Percentiles rank a stretch among this genome's conserved stretches.
Evolutionary conservation across 805 yeast genomes (phyloP).

Genomic region (Hanseniaspora thailandica): DNA sequence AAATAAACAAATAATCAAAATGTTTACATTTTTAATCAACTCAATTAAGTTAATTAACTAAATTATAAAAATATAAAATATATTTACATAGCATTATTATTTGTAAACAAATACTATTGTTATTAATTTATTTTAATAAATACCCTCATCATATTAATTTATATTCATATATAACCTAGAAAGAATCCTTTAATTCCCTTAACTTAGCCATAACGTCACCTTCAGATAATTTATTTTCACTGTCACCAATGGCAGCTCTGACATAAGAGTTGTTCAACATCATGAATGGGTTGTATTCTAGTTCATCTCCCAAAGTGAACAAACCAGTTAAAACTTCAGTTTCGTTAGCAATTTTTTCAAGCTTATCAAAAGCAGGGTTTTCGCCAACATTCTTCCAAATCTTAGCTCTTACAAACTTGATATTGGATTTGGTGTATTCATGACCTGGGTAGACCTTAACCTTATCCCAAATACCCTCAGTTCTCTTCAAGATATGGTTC

Average conservation of each 20-base stretch:
- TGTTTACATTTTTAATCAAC: background rate
- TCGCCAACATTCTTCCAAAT: conserved; percentile 33
- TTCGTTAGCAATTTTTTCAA: conserved; percentile 39
- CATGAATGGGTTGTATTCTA: conserved; percentile 80
- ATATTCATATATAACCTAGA: conserved; percentile 23
- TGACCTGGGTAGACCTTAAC: conserved; percentile 83
- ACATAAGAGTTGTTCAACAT: conserved; percentile 56
- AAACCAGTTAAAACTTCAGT: conserved; percentile 74
- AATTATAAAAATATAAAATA: too few relatives aligned
- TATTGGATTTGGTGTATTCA: conserved; percentile 80
- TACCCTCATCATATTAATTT: background rate
- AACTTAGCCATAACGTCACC: conserved; percentile 58
- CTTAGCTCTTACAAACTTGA: conserved; percentile 60
- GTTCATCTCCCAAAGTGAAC: conserved; percentile 77
- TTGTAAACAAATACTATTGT: too few relatives aligned
- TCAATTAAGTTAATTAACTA: too few relatives aligned
- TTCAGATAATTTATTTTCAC: conserved; percentile 27
- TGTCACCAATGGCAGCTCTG: conserved; percentile 43
- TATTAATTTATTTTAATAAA: background rate
- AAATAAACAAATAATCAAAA: background rate
- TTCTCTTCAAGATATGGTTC: conserved; percentile 40
- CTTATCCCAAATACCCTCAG: conserved; percentile 35
- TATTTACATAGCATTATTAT: background rate
- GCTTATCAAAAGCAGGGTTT: conserved; percentile 38
- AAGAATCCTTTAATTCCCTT: conserved; percentile 64